Evolutionary conservation across 192 early-diverging fungal species (phyloP).

Genomic region (Coemansia biformis): DNA sequence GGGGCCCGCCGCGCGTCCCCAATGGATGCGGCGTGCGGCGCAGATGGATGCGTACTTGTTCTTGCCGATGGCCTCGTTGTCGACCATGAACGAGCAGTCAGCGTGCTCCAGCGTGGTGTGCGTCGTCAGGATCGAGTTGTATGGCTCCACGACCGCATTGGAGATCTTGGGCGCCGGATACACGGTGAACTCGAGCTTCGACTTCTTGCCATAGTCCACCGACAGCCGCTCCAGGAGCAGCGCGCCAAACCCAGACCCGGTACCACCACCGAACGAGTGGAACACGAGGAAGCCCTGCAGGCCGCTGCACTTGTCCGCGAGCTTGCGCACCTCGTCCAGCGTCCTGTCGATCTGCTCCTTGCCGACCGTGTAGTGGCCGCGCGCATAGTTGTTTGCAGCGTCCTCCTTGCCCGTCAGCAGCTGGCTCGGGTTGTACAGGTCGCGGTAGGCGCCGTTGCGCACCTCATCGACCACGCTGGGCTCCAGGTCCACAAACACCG

Average conservation of each 20-base stretch:
- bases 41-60: too few relatives aligned
- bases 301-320: conserved; percentile 96
- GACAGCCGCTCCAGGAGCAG: conserved; percentile 97
- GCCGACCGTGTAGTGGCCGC: conserved; percentile 99
- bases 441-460: conserved; percentile 96
- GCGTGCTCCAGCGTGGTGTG: conserved; percentile 99
- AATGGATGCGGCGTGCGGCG: too few relatives aligned
- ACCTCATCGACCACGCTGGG: conserved; percentile 98
- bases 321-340: conserved; percentile 94
- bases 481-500: conserved; percentile 97
- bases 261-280: conserved; percentile 99
- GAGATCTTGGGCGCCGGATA: conserved; percentile 98
- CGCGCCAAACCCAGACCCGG: conserved; percentile 98
- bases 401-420: conserved; percentile 99
- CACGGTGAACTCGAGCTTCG: conserved; percentile 99
- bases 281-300: conserved; percentile 99
- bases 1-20: too few relatives aligned
- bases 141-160: conserved; percentile 96
- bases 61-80: conserved; percentile 99
- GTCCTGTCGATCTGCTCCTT: conserved; percentile 98
- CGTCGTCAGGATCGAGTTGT: conserved; percentile 99
- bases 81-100: conserved; percentile 99
- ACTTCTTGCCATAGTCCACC: conserved; percentile 99
- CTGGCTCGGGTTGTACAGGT: conserved; percentile 90
- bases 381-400: conserved; percentile 99